These are phyloP conservation scores for Backusella psychrophila DNA, from an alignment of 192 early-diverging fungal species.

Conservation along the genomic window DNA sequence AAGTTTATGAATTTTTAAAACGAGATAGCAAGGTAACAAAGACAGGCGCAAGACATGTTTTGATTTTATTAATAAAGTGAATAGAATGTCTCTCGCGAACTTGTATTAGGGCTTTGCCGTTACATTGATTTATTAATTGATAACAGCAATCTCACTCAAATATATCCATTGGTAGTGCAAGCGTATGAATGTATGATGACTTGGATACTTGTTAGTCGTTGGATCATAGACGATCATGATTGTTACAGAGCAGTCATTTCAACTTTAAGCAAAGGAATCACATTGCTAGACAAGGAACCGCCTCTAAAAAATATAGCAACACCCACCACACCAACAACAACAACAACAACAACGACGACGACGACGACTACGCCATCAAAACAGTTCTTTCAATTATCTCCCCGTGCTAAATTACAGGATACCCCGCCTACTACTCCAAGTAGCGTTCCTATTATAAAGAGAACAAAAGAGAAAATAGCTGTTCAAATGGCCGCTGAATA, in stretches of 20 bases:
- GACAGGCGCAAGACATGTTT: neutral
- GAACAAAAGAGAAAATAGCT: slow-evolving; percentile 43
- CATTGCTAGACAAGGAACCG: slow-evolving; percentile 49
- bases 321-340: neutral
- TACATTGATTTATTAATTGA: slow-evolving; percentile 67
- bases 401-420: slow-evolving; percentile 3
- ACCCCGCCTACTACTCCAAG: neutral
- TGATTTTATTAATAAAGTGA: neutral
- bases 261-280: slow-evolving; percentile 67
- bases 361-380: neutral
- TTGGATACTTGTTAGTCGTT: slow-evolving; percentile 71
- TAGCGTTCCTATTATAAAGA: neutral
- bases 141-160: slow-evolving; percentile 45
- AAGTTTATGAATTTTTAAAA: slow-evolving; percentile 57
- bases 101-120: slow-evolving; percentile 66
- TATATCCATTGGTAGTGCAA: slow-evolving; percentile 58
- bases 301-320: neutral
- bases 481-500: slow-evolving; percentile 75
- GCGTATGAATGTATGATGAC: slow-evolving; percentile 73
- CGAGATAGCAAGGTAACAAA: slow-evolving; percentile 62
- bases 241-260: slow-evolving; percentile 62
- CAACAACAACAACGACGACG: neutral
- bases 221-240: slow-evolving; percentile 73
- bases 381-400: slow-evolving; percentile 20
- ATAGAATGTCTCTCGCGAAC: slow-evolving; percentile 62